Evolutionary conservation across 768 basidiomycete genomes (phyloP), one percentile per base, ranked within the genome.

Genomic region (Fistulinella prunicolor): DNA sequence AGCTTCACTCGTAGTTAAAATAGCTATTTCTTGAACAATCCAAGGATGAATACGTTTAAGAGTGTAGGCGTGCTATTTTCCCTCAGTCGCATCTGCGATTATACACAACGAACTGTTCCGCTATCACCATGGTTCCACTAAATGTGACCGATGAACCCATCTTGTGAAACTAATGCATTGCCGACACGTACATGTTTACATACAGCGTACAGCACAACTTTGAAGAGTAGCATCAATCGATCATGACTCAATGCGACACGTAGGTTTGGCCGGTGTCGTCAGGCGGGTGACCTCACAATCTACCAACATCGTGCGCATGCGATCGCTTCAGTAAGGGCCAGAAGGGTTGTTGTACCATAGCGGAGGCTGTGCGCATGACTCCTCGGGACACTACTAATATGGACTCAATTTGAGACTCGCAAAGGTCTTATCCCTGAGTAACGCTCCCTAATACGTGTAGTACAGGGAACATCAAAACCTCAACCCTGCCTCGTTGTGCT

Each of bases 341-440:
- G 92, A 51, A 94, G 73, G 0, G 89, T 89, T 1, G 90, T 92
- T 3, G 90, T 87, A 6, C 89, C 89, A 58, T 90, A 89, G 5
- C n/a, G n/a, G n/a, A n/a, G n/a, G 87, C 86, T 88, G 17, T 30
- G 37, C 30, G 46, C 9, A 26, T 28, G 8, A 28, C 16, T 34
- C 10, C 44, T 24, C 38, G 26, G 47, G 10, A 36, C 35, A 36
- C 22, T 9, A 20, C 22, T 29, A 20, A 30, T n/a, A n/a, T n/a
- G n/a, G n/a, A n/a, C n/a, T n/a, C n/a, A n/a, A n/a, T n/a, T n/a
- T n/a, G n/a, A 12, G 10, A 67, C 77, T 56, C 55, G 87, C 86
- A 85, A 34, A 86, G 80, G 82, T 85, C 85, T 65, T 89, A 84
- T 32, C 91, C 92, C 24, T 48, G 44, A 5, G 45, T 19, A 30